Evolutionary conservation across 2,329 filamentous ascomycete species (phyloP), one percentile per base, ranked within the genome.

Genomic region (Diaporthe sp.): DNA sequence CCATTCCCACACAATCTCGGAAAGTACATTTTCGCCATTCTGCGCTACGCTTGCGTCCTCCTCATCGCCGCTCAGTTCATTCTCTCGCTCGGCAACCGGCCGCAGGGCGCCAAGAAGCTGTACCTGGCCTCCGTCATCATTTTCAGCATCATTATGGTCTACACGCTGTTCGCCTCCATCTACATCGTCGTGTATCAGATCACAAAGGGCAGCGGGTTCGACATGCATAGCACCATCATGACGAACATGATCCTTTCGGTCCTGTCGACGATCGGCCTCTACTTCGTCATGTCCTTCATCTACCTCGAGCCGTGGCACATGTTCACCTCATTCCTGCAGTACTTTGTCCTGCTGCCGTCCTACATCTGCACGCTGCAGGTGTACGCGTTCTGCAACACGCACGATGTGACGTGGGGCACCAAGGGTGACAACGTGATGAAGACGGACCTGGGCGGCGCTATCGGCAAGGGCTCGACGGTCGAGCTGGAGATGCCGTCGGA

Each of bases 271-370:
- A 86, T 98, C 55, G 97, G 97, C 0, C 88, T 99, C 53, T 99
- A 98, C 89, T 97, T 99, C 87, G 85, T 98, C 85, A 98, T 98
- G 93, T 97, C 94, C 34, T 95, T 99, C 86, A 86, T 99, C 76
- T 99, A 99, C 85, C 91, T 99, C 63, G 97, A 99, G 80, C 97
- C 97, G 0, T 99, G 97, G 97, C 97, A 99, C 88, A 97, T 99
- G 94, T 94, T 99, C 86, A 99, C 97, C 17, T 96, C 93, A 0
- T 92, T 94, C 0, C 91, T 89, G 0, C 96, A 98, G 83, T 99
- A 99, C 88, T 98, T 99, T 83, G 90, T 96, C 63, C 92, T 99
- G 37, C 89, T 99, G 49, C 97, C 97, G 0, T 93, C 90, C 53
- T 99, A 98, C 87, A 98, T 99, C 85, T 98, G 97, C 87, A 98